phyloP scores from a whole-genome alignment of 768 basidiomycete species.

The Lactarius indigo region DNA sequence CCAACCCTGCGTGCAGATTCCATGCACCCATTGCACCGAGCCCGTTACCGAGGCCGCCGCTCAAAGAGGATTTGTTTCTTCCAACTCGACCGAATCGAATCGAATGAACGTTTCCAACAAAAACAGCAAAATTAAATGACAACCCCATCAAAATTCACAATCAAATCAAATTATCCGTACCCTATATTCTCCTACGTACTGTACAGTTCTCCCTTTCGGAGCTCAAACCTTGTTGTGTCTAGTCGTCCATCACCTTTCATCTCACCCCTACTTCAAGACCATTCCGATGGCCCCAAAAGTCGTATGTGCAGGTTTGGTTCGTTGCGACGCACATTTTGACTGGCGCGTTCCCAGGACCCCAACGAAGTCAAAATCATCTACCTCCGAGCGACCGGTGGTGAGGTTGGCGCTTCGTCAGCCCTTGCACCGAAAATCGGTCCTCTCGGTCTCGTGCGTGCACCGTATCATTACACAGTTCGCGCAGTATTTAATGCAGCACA shows the following conservation, averaged over 20 bases:
- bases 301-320: conserved; percentile 40
- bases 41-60: conserved; percentile 27
- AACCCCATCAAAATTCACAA: conserved; percentile 2
- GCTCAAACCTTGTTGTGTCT: conserved; percentile 10
- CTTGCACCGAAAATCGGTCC: conserved; percentile 99
- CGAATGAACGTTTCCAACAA: neutral
- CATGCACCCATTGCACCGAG: conserved; percentile 78
- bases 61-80: neutral
- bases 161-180: conserved; percentile 2
- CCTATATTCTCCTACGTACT: neutral
- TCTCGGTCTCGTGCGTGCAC: conserved; percentile 83
- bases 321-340: neutral
- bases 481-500: conserved; percentile 14
- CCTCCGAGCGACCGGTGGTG: conserved; percentile 97
- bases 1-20: conserved; percentile 73
- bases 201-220: conserved; percentile 17
- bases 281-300: conserved; percentile 72
- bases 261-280: conserved; percentile 24
- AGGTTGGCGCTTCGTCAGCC: conserved; percentile 98
- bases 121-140: neutral
- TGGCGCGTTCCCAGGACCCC: conserved; percentile 66
- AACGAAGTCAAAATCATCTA: conserved; percentile 99
- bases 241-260: neutral
- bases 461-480: neutral
- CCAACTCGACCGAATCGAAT: neutral